Evolutionary conservation across 2,329 filamentous ascomycete genomes (phyloP), one percentile per base, ranked within the genome.

Genomic region (Pseudogymnoascus sp.): DNA sequence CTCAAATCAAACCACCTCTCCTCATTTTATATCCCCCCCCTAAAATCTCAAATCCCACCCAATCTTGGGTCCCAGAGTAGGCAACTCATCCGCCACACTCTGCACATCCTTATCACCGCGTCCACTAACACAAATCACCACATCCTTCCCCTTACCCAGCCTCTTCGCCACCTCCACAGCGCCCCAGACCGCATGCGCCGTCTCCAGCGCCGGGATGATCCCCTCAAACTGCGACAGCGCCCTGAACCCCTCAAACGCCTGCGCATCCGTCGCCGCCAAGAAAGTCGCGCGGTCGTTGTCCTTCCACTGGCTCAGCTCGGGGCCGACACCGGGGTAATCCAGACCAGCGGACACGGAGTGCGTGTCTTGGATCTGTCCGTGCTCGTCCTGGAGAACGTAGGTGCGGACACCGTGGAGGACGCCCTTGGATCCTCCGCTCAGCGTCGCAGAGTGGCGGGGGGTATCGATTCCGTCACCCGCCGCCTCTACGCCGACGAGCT

Each of bases 31-130:
- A 4, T 1, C 3, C 15, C 6, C 19, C 37, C 13, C 10, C 72
- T 80, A 86, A 70, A 88, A 88, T 35, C 85, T 79, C 70, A 88
- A 73, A 69, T 88, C 85, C 85, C 85, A 88, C 64, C 83, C 91
- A 76, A 99, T 97, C 80, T 89, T 82, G 7, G 95, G 95, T 0
- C 95, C 93, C 66, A 99, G 76, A 69, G 83, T 89, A 17, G 93
- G 93, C 73, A 99, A 78, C 78, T 96, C 91, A 73, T 99, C 95
- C 0, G 95, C 95, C 61, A 99, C 93, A 72, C 91, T 96, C 84
- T 99, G 93, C 64, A 99, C 95, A 73, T 99, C 95, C 85, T 99
- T 99, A 77, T 99, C 95, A 67, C 95, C 95, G 70, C 95, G 83
- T 7, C 95, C 95, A 73, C 90, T 96, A 38, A 99, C 76, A 77